Base-by-base conservation (phyloP, 495 filamentous ascomycete species). In the Penicillium lividum region DNA sequence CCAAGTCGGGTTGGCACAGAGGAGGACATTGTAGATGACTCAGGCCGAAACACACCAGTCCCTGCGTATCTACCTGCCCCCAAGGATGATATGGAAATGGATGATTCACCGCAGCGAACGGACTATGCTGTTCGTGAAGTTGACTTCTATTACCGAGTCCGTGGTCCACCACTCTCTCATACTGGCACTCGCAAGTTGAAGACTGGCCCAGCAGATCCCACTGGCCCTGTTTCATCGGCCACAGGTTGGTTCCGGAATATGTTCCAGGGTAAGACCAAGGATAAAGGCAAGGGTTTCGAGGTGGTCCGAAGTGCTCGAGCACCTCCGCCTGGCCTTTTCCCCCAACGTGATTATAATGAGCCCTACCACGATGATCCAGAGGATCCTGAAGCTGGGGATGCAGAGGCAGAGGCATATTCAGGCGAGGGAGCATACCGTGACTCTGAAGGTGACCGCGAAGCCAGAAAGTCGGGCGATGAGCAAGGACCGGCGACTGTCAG, bases 141-240 rank as follows among this genome's bases (percentile, higher is more conserved):
- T 5, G 94, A 98, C 68, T 97, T 93, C 65, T 96, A 96, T 67
- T 97, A 98, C 69, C 89, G 92, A 13, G 87, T 95, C 27, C 85
- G 91, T 15, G 94, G 94, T 0, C 89, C 91, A n/a, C 91, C 93
- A 9, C 79, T 98, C 6, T 92, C 90, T 0, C 87, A 89, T 15
- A 85, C 81, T 13, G 90, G 89, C 4, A 89, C 89, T 31, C 82
- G 94, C 36, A 92, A 89, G 67, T 77, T 97, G 51, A 91, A 92
- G 64, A 98, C 94, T 4, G 95, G 94, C 0, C 94, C 94, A 2
- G 92, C 93, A 16, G 95, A 98, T 74, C 94, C 94, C 6, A 96
- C 93, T 34, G 88, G 91, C 0, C 92, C 93, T 3, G 89, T 94
- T 11, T 87, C 90, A 5, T 90, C 89, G 8, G 93, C 94, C 2